A percentile compares a stretch with the other conserved stretches of the same genome.
phyloP scores from a whole-genome alignment of 1,284 basidiomycete genomes.

The Meripilus lineatus region DNA sequence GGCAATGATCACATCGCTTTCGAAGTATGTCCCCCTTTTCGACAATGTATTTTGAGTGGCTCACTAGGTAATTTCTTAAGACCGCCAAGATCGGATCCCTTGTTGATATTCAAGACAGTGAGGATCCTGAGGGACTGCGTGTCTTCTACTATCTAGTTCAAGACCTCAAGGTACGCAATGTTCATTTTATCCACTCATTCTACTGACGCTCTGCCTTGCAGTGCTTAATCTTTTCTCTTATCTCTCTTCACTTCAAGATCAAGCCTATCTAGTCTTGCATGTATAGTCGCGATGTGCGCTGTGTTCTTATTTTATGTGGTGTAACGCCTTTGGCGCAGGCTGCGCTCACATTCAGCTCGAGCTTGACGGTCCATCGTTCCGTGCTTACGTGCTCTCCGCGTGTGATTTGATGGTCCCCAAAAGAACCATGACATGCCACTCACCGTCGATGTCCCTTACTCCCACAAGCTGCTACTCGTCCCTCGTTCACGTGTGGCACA shows the following conservation, averaged over 20 bases:
- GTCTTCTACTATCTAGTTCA: slow-evolving; percentile 99
- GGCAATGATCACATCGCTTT: slow-evolving; percentile 97
- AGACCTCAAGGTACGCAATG: slow-evolving; percentile 78
- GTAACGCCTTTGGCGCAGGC: no score
- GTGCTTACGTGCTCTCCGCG: no score
- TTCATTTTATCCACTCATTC: neutral
- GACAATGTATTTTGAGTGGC: neutral
- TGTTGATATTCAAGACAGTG: slow-evolving; percentile 94
- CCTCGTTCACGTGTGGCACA: no score
- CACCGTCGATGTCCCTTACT: no score
- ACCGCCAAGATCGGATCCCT: slow-evolving; percentile 97
- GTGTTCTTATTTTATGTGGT: no score
- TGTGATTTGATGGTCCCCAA: no score
- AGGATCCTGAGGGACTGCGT: slow-evolving; percentile 96
- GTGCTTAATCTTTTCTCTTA: slow-evolving; percentile 97
- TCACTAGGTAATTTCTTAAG: slow-evolving; percentile 35
- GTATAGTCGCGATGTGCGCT: neutral
- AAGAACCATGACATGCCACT: no score
- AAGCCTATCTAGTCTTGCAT: slow-evolving; percentile 85
- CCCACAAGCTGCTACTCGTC: no score
- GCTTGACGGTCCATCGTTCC: no score
- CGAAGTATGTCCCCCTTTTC: slow-evolving; percentile 58
- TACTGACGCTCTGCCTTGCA: slow-evolving; percentile 29
- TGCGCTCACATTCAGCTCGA: no score
- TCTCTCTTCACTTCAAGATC: slow-evolving; percentile 99